Conservation (phyloP, 2,329 filamentous ascomycete genomes). For the Magnaporthiopsis poae region DNA sequence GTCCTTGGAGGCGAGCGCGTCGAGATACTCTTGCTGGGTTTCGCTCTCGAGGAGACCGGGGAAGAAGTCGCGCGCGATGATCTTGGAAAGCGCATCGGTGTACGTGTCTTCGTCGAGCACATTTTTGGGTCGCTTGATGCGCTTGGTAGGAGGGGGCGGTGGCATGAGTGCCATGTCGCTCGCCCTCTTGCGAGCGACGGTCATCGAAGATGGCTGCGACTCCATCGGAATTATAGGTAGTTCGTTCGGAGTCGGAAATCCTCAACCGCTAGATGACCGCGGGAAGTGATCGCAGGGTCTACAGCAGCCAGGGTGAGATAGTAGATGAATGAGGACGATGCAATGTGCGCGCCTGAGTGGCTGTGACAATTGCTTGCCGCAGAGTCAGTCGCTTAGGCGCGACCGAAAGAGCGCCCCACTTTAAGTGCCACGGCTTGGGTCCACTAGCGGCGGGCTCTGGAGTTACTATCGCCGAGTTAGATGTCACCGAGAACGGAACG, state of each 20-base stretch:
- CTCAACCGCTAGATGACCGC: no score
- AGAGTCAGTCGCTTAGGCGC: background rate
- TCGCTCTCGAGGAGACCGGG: constrained; percentile 79
- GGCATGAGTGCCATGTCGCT: constrained; percentile 68
- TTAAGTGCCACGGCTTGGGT: background rate
- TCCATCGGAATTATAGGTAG: constrained; percentile 25
- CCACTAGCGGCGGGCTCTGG: background rate
- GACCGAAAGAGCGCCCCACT: background rate
- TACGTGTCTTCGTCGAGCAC: constrained; percentile 92
- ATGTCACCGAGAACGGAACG: background rate
- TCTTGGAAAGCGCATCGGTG: constrained; percentile 78
- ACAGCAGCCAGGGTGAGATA: background rate
- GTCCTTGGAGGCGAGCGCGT: constrained; percentile 80
- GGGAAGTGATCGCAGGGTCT: background rate
- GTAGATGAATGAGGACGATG: background rate
- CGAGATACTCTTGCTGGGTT: constrained; percentile 82
- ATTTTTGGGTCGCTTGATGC: constrained; percentile 80
- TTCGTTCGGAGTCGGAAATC: background rate
- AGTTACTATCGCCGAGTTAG: background rate
- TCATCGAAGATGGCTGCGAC: constrained; percentile 33
- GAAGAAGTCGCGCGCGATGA: constrained; percentile 95
- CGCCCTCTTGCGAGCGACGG: constrained; percentile 59
- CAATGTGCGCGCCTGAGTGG: background rate
- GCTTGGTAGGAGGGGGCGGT: constrained; percentile 72
- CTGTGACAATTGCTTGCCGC: background rate